Evolutionary conservation across 345 rosid genomes (phyloP).

Genomic region (Salix arbutifolia): DNA sequence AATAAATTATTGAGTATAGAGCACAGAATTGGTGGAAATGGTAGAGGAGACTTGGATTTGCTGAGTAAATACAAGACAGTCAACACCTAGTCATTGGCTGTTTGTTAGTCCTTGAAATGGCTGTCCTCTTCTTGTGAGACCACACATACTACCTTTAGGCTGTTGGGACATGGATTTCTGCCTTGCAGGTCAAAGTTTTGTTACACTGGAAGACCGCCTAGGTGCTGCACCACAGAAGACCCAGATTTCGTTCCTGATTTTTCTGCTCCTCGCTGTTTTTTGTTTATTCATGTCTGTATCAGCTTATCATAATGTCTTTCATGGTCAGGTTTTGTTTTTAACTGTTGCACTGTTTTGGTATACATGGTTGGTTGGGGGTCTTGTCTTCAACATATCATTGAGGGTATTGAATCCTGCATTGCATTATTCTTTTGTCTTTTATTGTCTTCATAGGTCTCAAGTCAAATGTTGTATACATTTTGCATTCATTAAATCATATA

Average conservation of each 20-base stretch:
- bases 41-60: conserved; percentile 2
- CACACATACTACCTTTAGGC: conserved; percentile 7
- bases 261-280: not conserved
- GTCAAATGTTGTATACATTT: conserved; percentile 26
- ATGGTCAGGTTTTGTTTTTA: conserved; percentile 23
- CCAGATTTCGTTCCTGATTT: conserved; percentile 13
- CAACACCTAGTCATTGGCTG: conserved; percentile 4
- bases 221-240: conserved; percentile 16
- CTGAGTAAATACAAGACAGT: conserved; percentile 7
- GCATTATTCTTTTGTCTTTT: conserved; percentile 27
- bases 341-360: conserved; percentile 5
- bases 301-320: conserved; percentile 18
- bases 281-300: conserved; percentile 19
- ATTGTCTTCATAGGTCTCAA: conserved; percentile 10
- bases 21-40: conserved; percentile 5
- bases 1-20: conserved; percentile 11
- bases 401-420: conserved; percentile 30
- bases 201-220: conserved; percentile 18
- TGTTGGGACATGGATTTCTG: conserved; percentile 5
- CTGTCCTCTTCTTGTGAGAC: conserved; percentile 6
- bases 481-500: conserved; percentile 32
- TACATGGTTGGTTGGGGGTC: conserved; percentile 16
- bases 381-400: conserved; percentile 22
- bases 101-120: conserved; percentile 1
- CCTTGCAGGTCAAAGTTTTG: conserved; percentile 14